phyloP scores from a whole-genome alignment of 2,329 filamentous ascomycete genomes.

The Sporothrix inflata region DNA sequence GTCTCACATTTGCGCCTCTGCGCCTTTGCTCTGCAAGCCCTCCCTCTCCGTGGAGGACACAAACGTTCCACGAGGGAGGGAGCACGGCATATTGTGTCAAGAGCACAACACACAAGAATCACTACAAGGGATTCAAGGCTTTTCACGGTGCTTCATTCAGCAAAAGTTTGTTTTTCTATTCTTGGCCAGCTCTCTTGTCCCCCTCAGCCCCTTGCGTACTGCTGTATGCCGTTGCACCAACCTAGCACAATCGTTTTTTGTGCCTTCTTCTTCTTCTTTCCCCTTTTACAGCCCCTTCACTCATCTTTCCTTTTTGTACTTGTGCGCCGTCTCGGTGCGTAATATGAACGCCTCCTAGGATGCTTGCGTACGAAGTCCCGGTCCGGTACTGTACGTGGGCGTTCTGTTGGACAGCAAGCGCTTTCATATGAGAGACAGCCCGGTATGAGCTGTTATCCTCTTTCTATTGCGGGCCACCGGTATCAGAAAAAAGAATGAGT shows the following conservation, averaged over 20 bases:
- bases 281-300: background rate
- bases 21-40: background rate
- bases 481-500: background rate
- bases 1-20: background rate
- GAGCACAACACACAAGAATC: background rate
- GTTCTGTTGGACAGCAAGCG: background rate
- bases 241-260: background rate
- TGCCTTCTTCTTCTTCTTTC: background rate
- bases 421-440: background rate
- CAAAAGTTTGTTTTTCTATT: background rate
- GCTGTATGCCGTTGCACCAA: background rate
- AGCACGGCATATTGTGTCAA: conserved; percentile 8
- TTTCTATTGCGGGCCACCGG: background rate
- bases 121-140: background rate
- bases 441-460: background rate
- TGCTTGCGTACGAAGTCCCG: background rate
- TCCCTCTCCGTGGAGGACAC: background rate
- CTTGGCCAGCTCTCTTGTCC: background rate
- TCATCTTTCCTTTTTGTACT: background rate
- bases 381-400: background rate
- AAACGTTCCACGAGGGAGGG: background rate
- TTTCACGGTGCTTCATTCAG: background rate
- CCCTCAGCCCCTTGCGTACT: background rate
- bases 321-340: background rate
- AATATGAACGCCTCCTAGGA: background rate